These are phyloP conservation scores for Fusarium aywerte DNA, from an alignment of 2,329 filamentous ascomycete genomes.

Conservation along the genomic window DNA sequence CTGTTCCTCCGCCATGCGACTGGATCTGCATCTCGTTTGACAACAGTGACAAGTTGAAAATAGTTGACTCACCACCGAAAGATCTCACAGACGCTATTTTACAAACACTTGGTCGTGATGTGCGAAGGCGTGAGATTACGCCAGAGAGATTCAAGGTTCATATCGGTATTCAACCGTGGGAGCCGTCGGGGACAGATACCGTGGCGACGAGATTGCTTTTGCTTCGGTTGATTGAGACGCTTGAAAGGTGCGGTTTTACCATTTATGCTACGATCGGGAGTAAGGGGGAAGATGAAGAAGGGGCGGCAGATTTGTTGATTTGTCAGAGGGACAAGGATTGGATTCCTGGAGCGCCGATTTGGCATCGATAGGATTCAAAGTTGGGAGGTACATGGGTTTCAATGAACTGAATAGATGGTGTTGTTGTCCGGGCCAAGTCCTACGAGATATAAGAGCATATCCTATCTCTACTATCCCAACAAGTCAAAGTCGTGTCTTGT, in stretches of 20 bases:
- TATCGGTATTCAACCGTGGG: constrained; percentile 3
- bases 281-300: background rate
- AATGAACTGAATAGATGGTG: too few relatives aligned
- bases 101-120: background rate
- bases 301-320: constrained; percentile 14
- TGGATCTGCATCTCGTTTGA: constrained; percentile 32
- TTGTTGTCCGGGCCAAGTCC: too few relatives aligned
- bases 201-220: background rate
- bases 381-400: too few relatives aligned
- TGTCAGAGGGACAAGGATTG: constrained; percentile 27
- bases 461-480: too few relatives aligned
- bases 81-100: constrained; percentile 16
- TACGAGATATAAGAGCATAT: too few relatives aligned
- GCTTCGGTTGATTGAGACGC: background rate
- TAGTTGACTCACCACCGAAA: constrained; percentile 8
- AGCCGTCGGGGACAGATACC: constrained; percentile 2
- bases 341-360: constrained; percentile 27
- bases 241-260: constrained; percentile 10
- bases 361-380: constrained; percentile 15
- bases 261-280: constrained; percentile 19
- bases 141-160: background rate
- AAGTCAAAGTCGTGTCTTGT: too few relatives aligned
- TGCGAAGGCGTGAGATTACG: constrained; percentile 1
- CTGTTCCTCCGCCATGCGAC: constrained; percentile 7
- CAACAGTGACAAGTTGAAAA: constrained; percentile 22